phyloP scores from a whole-genome alignment of 306 rosid genomes.

The Fagus crenata region DNA sequence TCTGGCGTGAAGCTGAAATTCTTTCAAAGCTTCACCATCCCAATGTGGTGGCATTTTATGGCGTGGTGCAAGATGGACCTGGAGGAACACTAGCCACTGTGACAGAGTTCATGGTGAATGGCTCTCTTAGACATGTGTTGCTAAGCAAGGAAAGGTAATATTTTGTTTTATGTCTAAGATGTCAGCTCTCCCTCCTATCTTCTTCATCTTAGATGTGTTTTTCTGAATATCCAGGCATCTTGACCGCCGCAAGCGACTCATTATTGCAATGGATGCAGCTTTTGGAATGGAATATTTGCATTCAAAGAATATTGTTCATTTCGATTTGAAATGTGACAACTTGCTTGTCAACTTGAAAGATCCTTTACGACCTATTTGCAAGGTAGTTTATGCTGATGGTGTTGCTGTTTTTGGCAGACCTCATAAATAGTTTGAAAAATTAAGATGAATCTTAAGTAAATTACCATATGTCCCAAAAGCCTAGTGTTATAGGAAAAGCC shows the following conservation, averaged over 20 bases:
- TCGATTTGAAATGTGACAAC: constrained; percentile 91
- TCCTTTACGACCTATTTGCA: constrained; percentile 83
- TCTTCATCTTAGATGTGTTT: constrained; percentile 20
- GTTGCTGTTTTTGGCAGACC: background rate
- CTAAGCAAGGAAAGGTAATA: constrained; percentile 72
- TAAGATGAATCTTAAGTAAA: no score
- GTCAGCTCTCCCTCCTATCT: constrained; percentile 20
- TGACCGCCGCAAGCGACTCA: constrained; percentile 82
- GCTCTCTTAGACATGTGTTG: constrained; percentile 78
- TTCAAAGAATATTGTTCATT: constrained; percentile 84
- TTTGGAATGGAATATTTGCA: constrained; percentile 96
- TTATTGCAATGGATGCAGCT: constrained; percentile 95
- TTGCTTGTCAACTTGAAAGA: constrained; percentile 87
- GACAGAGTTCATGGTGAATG: constrained; percentile 88
- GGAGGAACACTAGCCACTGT: constrained; percentile 85
- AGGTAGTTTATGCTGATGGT: constrained; percentile 45
- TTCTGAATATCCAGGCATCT: constrained; percentile 52
- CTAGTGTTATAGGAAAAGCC: no score
- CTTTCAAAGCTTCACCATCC: constrained; percentile 92
- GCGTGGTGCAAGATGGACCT: constrained; percentile 72
- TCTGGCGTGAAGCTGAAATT: constrained; percentile 87
- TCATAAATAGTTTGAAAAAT: background rate
- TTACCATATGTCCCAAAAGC: no score
- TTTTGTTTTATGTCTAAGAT: constrained; percentile 16
- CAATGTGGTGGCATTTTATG: constrained; percentile 79